A percentile compares a stretch with the other conserved stretches of the same genome.
These are phyloP conservation scores for Arthrobotrys megalospora DNA, from an alignment of 2,329 filamentous ascomycete genomes.

Conservation along the genomic window DNA sequence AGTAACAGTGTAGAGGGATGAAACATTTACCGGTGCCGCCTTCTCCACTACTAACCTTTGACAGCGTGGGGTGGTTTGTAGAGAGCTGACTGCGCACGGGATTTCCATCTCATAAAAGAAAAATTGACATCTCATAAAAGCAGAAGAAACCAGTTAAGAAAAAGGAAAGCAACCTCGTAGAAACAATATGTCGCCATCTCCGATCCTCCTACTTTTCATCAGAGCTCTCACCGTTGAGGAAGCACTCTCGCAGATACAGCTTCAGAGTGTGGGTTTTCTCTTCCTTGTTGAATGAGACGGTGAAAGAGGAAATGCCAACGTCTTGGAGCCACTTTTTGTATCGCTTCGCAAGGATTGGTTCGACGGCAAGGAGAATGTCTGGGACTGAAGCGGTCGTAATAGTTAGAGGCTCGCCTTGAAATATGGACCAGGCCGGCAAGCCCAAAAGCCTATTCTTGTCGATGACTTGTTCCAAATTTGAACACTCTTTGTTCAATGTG, in stretches of 20 bases:
- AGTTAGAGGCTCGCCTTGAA: neutral
- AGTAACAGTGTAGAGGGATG: too few relatives aligned
- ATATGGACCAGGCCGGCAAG: neutral
- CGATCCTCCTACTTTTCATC: too few relatives aligned
- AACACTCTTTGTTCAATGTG: neutral
- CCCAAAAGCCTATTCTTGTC: neutral
- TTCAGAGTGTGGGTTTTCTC: neutral
- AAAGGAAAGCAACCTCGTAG: neutral
- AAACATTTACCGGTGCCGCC: too few relatives aligned
- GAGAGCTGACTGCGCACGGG: too few relatives aligned
- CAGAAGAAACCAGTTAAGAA: neutral
- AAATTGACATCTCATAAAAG: too few relatives aligned
- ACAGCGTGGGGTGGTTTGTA: too few relatives aligned
- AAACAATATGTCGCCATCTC: neutral
- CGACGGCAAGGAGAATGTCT: neutral
- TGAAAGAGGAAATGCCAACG: neutral
- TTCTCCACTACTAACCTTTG: too few relatives aligned
- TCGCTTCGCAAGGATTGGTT: neutral
- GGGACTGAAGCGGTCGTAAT: neutral
- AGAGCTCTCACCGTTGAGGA: neutral
- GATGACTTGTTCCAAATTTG: neutral
- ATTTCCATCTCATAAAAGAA: too few relatives aligned
- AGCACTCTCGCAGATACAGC: neutral
- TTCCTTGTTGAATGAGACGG: neutral
- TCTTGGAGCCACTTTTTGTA: neutral